Evolutionary conservation across 2,329 filamentous ascomycete genomes (phyloP).

Genomic region (Corniculantispora saksenae): DNA sequence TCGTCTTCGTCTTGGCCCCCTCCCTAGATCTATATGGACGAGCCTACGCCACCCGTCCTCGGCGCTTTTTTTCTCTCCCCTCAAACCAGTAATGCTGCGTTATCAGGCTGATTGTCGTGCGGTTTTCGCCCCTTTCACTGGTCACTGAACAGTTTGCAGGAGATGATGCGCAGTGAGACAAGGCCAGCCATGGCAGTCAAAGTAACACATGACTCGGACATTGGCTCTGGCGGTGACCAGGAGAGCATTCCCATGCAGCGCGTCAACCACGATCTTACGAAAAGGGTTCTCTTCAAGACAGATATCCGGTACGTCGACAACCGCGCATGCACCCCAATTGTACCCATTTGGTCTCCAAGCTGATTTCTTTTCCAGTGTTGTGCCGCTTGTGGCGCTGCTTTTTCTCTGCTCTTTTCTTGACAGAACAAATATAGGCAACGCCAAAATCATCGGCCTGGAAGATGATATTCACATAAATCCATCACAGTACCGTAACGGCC

Average conservation of each 20-base stretch:
- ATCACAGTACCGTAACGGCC: conserved; percentile 63
- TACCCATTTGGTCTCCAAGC: background rate
- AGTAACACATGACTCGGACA: conserved; percentile 24
- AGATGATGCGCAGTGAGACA: background rate
- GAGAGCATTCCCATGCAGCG: conserved; percentile 6
- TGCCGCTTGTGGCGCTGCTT: conserved; percentile 63
- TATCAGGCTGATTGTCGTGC: too few relatives aligned
- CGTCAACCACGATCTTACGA: conserved; percentile 25
- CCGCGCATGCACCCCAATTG: background rate
- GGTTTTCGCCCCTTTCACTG: too few relatives aligned
- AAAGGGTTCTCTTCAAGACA: conserved; percentile 30
- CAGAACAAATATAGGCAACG: conserved; percentile 73
- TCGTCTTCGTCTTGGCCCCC: background rate
- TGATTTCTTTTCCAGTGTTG: conserved; percentile 46
- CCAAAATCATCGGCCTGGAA: conserved; percentile 64
- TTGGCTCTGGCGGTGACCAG: conserved; percentile 18
- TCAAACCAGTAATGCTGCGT: too few relatives aligned
- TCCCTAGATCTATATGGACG: background rate
- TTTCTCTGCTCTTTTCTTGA: conserved; percentile 67
- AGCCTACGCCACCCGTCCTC: background rate
- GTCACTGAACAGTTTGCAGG: background rate
- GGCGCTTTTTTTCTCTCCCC: background rate
- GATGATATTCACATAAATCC: conserved; percentile 58
- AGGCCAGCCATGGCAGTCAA: conserved; percentile 23
- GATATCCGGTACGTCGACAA: conserved; percentile 27